A percentile compares a stretch with the other conserved stretches of the same genome.
phyloP scores from a whole-genome alignment of 2,329 filamentous ascomycete species.

The Diaporthe ilicicola region DNA sequence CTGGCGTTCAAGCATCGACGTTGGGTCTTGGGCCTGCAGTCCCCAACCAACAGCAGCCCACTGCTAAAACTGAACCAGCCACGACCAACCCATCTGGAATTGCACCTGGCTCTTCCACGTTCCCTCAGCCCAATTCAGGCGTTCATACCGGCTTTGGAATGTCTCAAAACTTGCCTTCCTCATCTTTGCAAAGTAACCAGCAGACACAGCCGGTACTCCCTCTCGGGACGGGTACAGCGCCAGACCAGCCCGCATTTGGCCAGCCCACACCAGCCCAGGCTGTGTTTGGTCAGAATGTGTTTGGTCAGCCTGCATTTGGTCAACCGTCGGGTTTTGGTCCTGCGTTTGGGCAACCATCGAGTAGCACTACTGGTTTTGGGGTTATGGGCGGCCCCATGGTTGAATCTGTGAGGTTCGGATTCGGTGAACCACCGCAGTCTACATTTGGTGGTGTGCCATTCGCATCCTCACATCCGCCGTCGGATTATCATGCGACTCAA shows the following conservation, averaged over 20 bases:
- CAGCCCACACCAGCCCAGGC: background rate
- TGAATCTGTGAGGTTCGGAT: constrained; percentile 30
- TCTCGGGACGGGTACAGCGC: background rate
- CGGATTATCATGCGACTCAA: background rate
- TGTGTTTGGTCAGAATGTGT: constrained; percentile 14
- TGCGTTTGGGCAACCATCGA: constrained; percentile 2
- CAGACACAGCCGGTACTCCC: background rate
- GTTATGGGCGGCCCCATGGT: background rate
- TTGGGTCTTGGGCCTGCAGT: background rate
- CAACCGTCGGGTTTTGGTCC: background rate
- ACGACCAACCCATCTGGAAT: constrained; percentile 1
- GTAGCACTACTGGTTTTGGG: constrained; percentile 14
- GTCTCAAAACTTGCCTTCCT: background rate
- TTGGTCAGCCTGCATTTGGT: background rate
- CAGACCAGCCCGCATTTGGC: background rate
- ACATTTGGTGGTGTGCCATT: constrained; percentile 6
- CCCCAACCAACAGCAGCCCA: background rate
- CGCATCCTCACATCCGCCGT: background rate
- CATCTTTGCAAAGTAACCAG: background rate
- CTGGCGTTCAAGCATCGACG: constrained; percentile 15
- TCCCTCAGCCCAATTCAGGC: background rate
- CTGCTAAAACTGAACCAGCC: background rate
- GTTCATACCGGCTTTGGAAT: constrained; percentile 1
- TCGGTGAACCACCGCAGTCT: constrained; percentile 27
- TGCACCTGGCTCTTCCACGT: background rate